phyloP scores from a whole-genome alignment of 176 grass and related monocot genomes.

The Themeda triandra region DNA sequence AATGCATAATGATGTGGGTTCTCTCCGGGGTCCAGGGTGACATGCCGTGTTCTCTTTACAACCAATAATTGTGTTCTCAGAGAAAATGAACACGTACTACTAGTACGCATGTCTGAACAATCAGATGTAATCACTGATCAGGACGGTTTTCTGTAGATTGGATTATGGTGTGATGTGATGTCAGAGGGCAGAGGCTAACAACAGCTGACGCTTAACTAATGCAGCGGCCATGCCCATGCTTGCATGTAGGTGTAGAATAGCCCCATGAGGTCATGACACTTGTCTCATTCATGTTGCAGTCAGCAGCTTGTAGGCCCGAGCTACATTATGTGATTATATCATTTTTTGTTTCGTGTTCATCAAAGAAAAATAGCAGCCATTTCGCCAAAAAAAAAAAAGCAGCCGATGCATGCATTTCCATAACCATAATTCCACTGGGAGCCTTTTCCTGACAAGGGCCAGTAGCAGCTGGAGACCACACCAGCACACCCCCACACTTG shows the following conservation, averaged over 20 bases:
- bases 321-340: conserved; percentile 1
- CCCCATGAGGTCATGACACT: neutral
- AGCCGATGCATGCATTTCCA: neutral
- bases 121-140: neutral
- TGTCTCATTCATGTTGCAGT: neutral
- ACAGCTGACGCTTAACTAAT: neutral
- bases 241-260: no score
- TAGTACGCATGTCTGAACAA: neutral
- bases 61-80: neutral
- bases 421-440: no score
- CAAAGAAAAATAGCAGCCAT: no score
- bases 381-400: neutral
- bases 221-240: neutral
- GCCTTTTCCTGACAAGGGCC: conserved; percentile 1
- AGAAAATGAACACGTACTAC: neutral
- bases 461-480: conserved; percentile 18
- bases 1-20: no score
- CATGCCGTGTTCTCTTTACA: neutral
- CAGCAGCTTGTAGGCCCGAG: neutral
- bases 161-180: neutral
- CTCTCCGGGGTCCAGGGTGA: no score
- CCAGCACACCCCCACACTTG: neutral
- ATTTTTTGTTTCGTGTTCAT: neutral
- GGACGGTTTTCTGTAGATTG: neutral
- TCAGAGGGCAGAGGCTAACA: neutral